phyloP scores from a whole-genome alignment of 176 grass and related monocot species.

The Triticum turgidum region DNA sequence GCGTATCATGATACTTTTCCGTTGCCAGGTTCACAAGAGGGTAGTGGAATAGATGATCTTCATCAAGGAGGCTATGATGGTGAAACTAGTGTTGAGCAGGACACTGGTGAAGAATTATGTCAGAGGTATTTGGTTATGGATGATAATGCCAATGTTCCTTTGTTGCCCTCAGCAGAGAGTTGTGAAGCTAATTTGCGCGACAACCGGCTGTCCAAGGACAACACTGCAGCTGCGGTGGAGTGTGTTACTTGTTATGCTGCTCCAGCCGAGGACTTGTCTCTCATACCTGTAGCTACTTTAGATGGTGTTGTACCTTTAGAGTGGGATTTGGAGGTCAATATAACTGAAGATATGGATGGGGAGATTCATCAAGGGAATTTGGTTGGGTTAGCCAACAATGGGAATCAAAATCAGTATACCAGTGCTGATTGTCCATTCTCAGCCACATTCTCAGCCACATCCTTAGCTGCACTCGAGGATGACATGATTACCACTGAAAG shows the following conservation, averaged over 20 bases:
- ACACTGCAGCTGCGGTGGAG: neutral
- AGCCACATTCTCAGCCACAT: neutral
- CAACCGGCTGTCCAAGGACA: neutral
- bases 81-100: slow-evolving; percentile 5
- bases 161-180: neutral
- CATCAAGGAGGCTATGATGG: neutral
- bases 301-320: neutral
- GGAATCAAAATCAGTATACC: no score
- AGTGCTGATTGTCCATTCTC: no score
- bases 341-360: no score
- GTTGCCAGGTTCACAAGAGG: slow-evolving; percentile 21
- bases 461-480: neutral
- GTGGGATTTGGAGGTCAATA: neutral
- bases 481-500: neutral
- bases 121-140: neutral
- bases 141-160: neutral
- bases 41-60: slow-evolving; percentile 7
- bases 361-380: no score
- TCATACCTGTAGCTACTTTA: neutral
- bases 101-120: neutral
- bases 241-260: neutral
- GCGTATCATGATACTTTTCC: neutral
- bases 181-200: neutral
- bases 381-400: no score
- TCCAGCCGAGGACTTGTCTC: neutral